Conservation (phyloP, 805 yeast species). For the Cyberlindnera mycetangii region DNA sequence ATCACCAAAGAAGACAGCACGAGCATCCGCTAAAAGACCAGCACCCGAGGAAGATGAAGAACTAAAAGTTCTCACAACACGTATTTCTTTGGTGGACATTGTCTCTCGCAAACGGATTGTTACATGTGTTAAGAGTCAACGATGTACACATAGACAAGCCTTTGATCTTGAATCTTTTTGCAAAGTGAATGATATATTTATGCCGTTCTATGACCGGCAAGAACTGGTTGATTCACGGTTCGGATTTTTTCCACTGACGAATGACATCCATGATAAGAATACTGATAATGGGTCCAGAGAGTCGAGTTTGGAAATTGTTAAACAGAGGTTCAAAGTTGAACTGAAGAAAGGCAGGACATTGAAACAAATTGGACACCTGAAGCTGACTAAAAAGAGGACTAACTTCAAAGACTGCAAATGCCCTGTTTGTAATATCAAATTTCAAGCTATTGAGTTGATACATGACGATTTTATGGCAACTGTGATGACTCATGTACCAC, state of each 20-base stretch:
- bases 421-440: constrained; percentile 20
- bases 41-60: constrained; percentile 12
- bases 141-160: constrained; percentile 17
- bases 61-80: constrained; percentile 14
- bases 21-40: too few relatives aligned
- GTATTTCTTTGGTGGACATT: constrained; percentile 16
- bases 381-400: constrained; percentile 14
- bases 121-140: constrained; percentile 14
- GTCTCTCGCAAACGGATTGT: constrained; percentile 17
- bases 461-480: constrained; percentile 22
- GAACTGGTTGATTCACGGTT: constrained; percentile 7
- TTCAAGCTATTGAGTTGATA: constrained; percentile 14
- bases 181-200: constrained; percentile 6
- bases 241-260: background rate
- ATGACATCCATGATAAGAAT: background rate
- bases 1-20: constrained; percentile 1
- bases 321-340: constrained; percentile 8
- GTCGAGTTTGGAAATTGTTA: constrained; percentile 1
- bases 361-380: constrained; percentile 3
- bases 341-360: constrained; percentile 1
- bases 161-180: constrained; percentile 19
- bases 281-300: background rate
- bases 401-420: constrained; percentile 7
- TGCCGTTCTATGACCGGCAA: constrained; percentile 1
- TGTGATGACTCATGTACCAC: constrained; percentile 7